Evolutionary conservation across 2,329 filamentous ascomycete genomes (phyloP), one percentile per base, ranked within the genome.

Genomic region (Nothopassalora personata): DNA sequence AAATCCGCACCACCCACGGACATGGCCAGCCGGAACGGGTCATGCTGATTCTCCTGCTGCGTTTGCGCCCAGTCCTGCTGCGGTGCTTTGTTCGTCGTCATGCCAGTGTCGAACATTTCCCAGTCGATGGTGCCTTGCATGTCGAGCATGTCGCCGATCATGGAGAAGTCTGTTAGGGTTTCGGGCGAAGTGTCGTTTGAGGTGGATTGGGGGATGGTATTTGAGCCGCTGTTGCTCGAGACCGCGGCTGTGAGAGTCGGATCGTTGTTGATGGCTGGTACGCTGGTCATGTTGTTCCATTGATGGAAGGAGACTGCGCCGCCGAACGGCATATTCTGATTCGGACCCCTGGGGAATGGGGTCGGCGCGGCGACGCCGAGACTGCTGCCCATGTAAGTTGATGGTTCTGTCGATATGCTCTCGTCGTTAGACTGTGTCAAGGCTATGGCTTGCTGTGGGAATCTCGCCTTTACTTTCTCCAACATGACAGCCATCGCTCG

Each of bases 401-500:
- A 27, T 43, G 56, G 47, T 18, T 33, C n/a, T 18, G 45, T 27
- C 13, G 31, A 36, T 45, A 19, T 36, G 15, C 10, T 13, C 9
- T 53, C 54, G 30, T 36, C 58, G 11, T 45, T 39, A 27, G 53
- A 43, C 13, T 57, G 56, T 19, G 59, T 46, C 27, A 59, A 49
- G 7, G 45, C 55, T 53, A 56, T 52, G 31, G 63, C 60, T 51
- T 64, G 59, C 11, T 59, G 59, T 0, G 60, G 59, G 23, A 68
- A 68, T 23, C 64, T 61, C 39, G 59, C 59, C 39, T 65, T 67
- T 27, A 72, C 67, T 36, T 70, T 71, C 47, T 66, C 52, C 52
- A 73, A 54, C 70, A 73, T 72, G 27, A 68, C 65, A 1, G 61
- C 64, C 68, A 73, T 69, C 5, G 70, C 71, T 27, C 66, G 63